Evolutionary conservation across 2,329 filamentous ascomycete species (phyloP), one percentile per base, ranked within the genome.

Genomic region (Beauveria caledonica): DNA sequence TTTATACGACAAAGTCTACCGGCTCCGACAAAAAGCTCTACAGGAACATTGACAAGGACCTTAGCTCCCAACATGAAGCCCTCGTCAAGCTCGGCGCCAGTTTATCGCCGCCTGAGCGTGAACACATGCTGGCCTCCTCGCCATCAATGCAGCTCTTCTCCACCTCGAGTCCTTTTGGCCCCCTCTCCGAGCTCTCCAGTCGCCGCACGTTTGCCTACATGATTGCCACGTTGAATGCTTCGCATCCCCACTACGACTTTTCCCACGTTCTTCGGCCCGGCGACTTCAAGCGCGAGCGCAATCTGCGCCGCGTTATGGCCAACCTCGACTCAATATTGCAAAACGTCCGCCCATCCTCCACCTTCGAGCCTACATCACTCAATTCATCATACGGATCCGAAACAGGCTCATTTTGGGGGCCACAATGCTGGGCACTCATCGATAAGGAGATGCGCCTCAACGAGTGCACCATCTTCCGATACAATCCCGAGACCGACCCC

Each of bases 1-100:
- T 97, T 19, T 99, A 97, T 79, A 97, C 93, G 10, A 97, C 92
- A 27, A 99, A 99, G 76, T 92, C 94, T 33, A 92, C 93, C 60
- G 92, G 92, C 50, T 87, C 88, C 64, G 94, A 99, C 73, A 97
- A 97, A 83, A 97, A 97, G 72, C 80, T 99, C 9, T 97, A 97
- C 80, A 95, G 92, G 76, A 90, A 88, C 71, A 97, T 99, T 70
- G 92, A 97, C 72, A 86, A 89, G 70, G 92, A 90, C 33, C 84
- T 99, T 62, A 92, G 95, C 73, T 89, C 89, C 42, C 91, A 96
- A 73, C 92, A 97, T 80, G 89, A 92, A 67, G 90, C 92, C 8
- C 84, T 96, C 1, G 80, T 97, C 54, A 88, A 91, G 64, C 84
- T 96, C 29, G 92, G 93, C 33, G 90, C 90, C 19, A 92, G 90